Base-by-base conservation (phyloP, 2,329 filamentous ascomycete species). In the Sphaceloma murrayae region DNA sequence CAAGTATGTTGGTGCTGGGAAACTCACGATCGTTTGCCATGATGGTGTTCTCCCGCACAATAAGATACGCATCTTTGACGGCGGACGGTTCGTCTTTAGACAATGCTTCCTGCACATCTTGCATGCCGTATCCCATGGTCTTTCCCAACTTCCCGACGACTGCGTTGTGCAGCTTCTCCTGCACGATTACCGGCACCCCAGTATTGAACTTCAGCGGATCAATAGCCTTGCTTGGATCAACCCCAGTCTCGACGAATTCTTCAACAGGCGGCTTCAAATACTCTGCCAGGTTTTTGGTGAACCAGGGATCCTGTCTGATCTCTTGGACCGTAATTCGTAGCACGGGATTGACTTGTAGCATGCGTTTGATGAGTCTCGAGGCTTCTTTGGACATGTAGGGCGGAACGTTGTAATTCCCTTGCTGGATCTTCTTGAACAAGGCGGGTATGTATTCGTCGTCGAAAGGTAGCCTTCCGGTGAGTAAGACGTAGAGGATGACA, bases 381-480 rank as follows among this genome's bases (percentile, higher is more conserved):
- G 91, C 88, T 42, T 88, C 89, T 1, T 80, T 72, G 1, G 87
- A 88, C 62, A 96, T 85, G 70, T 94, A 96, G 43, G 79, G 81
- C 1, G 91, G 91, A 51, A 94, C 84, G 55, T 84, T 84, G 65
- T 95, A 98, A 50, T 86, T 87, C 32, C 91, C 91, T 47, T 88
- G 83, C 14, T 88, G 85, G 49, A 98, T 98, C 69, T 98, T 98
- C 64, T 91, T 89, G 68, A 98, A 98, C 3, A 98, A 72, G 33
- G 87, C 88, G 2, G 91, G 91, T 52, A 98, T 98, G 60, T 96
- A 94, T 57, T 98, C 91, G 61, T 98, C 91, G 66, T 98, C 91
- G 59, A 98, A 98, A 6, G 91, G 91, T 33, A 98, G 71, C 32
- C 77, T 64, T 26, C 77, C 77, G 8, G 77, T 74, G n/a, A 80